phyloP scores from a whole-genome alignment of 192 early-diverging fungal genomes.

The Coemansia pectinata region DNA sequence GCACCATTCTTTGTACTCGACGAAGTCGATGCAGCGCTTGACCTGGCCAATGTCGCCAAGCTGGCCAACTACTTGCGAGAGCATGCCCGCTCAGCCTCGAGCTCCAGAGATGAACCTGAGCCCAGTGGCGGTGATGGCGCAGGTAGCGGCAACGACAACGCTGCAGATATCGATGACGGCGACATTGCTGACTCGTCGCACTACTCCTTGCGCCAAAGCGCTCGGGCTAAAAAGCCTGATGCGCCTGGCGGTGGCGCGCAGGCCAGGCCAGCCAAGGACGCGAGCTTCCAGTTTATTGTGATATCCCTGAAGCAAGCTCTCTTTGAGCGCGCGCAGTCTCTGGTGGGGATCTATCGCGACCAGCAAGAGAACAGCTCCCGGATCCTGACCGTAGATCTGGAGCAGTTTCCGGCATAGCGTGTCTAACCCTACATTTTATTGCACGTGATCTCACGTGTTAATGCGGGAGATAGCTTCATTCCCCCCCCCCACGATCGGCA shows the following conservation, averaged over 20 bases:
- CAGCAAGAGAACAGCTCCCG: conserved; percentile 79
- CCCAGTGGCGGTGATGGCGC: conserved; percentile 8
- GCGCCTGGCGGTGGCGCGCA: background rate
- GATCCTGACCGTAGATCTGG: conserved; percentile 75
- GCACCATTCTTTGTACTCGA: conserved; percentile 99
- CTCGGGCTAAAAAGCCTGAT: conserved; percentile 26
- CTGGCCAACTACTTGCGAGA: conserved; percentile 89
- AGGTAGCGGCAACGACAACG: conserved; percentile 5
- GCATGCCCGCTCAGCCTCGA: conserved; percentile 49
- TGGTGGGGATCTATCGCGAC: conserved; percentile 97
- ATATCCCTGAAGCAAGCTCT: conserved; percentile 94
- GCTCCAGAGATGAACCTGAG: conserved; percentile 4
- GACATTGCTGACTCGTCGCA: conserved; percentile 14
- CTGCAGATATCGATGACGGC: background rate
- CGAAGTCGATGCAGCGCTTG: conserved; percentile 98
- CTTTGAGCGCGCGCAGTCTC: conserved; percentile 88
- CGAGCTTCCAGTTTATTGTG: conserved; percentile 92
- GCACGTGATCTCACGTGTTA: conserved; percentile 5
- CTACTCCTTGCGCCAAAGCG: conserved; percentile 39
- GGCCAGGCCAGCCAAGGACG: conserved; percentile 15
- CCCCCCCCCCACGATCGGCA: background rate
- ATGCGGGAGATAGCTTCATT: background rate
- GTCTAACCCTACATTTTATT: conserved; percentile 16
- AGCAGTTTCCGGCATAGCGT: conserved; percentile 37
- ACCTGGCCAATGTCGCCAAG: conserved; percentile 93